phyloP scores from a whole-genome alignment of 2,329 filamentous ascomycete genomes.

The Colletotrichum eremochloae region DNA sequence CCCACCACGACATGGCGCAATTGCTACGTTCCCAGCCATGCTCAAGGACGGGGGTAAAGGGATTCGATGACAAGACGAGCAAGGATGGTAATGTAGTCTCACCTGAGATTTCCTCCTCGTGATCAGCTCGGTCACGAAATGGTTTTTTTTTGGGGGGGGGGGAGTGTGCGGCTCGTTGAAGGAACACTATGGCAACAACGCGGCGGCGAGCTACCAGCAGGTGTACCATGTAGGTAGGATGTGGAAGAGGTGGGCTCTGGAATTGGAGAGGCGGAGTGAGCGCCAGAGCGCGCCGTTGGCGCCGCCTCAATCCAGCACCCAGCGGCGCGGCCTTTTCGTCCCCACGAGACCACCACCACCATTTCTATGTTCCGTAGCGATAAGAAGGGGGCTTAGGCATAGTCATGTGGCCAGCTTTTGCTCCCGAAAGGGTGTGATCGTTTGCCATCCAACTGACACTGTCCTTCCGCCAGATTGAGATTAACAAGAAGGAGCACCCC shows the following conservation, averaged over 20 bases:
- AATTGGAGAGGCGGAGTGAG: neutral
- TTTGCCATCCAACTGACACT: constrained; percentile 20
- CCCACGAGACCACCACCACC: constrained; percentile 27
- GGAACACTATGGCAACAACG: constrained; percentile 16
- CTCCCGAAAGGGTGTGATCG: constrained; percentile 28
- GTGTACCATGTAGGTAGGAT: neutral
- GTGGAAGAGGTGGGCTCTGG: neutral
- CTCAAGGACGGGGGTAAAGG: neutral
- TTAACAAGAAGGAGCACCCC: constrained; percentile 2
- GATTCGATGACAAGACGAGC: neutral
- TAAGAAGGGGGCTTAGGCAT: constrained; percentile 7
- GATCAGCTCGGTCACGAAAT: constrained; percentile 16
- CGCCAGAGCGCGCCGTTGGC: constrained; percentile 15
- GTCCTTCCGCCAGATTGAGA: constrained; percentile 1
- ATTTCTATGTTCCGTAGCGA: neutral
- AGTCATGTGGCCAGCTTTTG: constrained; percentile 34
- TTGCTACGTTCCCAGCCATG: neutral
- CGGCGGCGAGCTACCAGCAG: constrained; percentile 4
- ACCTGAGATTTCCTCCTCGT: constrained; percentile 9
- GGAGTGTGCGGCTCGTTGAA: neutral
- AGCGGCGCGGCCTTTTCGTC: constrained; percentile 11
- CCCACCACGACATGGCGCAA: neutral
- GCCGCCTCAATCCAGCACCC: neutral
- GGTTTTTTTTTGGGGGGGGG: neutral
- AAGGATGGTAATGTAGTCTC: constrained; percentile 11